A percentile compares a stretch with the other conserved stretches of the same genome.
Conservation (phyloP, 2,329 filamentous ascomycete species). For the Neospermospora avenae region DNA sequence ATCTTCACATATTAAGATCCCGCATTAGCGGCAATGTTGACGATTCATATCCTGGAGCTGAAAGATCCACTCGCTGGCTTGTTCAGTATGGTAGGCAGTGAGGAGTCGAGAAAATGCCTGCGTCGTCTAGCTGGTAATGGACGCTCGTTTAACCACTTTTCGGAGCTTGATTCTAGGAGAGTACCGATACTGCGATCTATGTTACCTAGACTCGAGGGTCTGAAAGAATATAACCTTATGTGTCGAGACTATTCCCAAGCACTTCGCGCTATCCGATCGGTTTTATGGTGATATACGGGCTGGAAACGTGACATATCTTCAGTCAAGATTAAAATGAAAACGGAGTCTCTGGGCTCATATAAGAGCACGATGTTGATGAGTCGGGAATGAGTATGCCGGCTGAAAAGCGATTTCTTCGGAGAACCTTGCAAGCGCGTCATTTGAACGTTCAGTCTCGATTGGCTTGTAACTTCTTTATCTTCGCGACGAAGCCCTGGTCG, state of each 20-base stretch:
- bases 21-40: no score
- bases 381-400: neutral
- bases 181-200: neutral
- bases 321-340: no score
- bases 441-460: neutral
- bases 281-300: no score
- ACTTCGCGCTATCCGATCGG: no score
- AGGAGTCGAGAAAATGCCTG: neutral
- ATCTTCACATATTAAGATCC: neutral
- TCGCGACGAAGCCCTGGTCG: no score
- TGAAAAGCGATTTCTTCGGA: neutral
- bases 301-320: no score
- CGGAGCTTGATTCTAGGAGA: neutral
- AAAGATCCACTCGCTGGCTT: neutral
- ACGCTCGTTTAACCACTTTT: neutral
- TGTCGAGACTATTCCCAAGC: no score
- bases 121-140: neutral
- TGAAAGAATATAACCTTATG: neutral
- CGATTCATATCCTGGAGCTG: neutral
- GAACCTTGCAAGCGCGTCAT: neutral
- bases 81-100: neutral
- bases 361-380: neutral
- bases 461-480: neutral
- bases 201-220: neutral
- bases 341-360: no score